phyloP scores from a whole-genome alignment of 768 basidiomycete genomes.

The Sporobolomyces pararoseus region DNA sequence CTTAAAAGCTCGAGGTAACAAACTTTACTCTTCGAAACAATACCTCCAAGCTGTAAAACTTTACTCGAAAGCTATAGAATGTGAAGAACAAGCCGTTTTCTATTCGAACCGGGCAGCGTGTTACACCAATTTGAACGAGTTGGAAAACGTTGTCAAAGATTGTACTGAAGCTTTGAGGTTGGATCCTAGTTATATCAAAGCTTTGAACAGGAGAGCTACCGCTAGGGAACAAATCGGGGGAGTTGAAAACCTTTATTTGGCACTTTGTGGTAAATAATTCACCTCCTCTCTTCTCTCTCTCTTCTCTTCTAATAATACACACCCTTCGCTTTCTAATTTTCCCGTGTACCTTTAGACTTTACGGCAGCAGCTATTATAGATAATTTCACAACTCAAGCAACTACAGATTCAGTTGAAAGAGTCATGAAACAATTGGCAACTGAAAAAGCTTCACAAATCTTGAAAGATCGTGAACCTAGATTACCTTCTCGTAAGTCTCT shows the following conservation, averaged over 20 bases:
- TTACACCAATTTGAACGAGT: conserved; percentile 84
- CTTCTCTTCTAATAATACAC: no score
- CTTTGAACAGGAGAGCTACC: conserved; percentile 63
- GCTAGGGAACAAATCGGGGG: conserved; percentile 74
- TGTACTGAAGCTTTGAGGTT: conserved; percentile 82
- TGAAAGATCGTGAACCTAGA: conserved; percentile 70
- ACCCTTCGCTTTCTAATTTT: no score
- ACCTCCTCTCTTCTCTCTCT: no score
- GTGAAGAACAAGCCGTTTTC: conserved; percentile 65
- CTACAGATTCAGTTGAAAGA: conserved; percentile 80
- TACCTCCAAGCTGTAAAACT: conserved; percentile 51
- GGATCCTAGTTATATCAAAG: conserved; percentile 75
- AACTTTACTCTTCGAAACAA: conserved; percentile 52
- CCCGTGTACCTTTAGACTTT: conserved; percentile 63
- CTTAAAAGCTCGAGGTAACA: conserved; percentile 54
- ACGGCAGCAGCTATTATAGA: conserved; percentile 95
- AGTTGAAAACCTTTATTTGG: conserved; percentile 57
- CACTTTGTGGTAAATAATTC: conserved; percentile 40
- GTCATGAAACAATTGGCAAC: conserved; percentile 77
- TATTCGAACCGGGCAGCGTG: conserved; percentile 97
- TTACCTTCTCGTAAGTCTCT: conserved; percentile 64
- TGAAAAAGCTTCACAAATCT: conserved; percentile 67
- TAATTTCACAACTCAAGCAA: conserved; percentile 76
- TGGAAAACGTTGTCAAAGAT: conserved; percentile 77
- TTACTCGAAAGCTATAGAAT: conserved; percentile 56